Evolutionary conservation across 495 filamentous ascomycete genomes (phyloP), one percentile per base, ranked within the genome.

Genomic region (Aspergillus sparsus): DNA sequence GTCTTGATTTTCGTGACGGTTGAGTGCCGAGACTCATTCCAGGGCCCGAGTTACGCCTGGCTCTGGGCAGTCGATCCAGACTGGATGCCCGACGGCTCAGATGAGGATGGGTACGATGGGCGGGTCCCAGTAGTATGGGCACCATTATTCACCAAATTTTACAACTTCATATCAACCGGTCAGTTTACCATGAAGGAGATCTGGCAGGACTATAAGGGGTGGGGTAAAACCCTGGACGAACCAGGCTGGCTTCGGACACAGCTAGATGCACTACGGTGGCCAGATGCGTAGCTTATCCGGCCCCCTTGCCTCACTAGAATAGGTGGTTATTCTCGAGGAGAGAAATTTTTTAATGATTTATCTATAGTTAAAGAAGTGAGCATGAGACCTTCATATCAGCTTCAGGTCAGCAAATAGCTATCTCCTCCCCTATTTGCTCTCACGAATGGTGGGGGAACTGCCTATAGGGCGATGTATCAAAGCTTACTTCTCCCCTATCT

Each of bases 51-150:
- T 0, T 42, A 10, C 35, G 15, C 50, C 33, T 53, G 50, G 37
- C 52, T 44, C 6, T 54, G 52, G 52, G 52, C 35, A 32, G 12
- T 54, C 21, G 35, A 54, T 44, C 52, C 37, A 31, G 52, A 54
- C 35, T 54, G 52, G 52, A 13, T n/a, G n/a, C 35, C 42, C 18
- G 35, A 31, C 32, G 37, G 52, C 18, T 0, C 36, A 32, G 36
- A 53, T 12, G 50, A 53, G 34, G 50, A 18, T 16, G 50, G 50
- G 52, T 54, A 54, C 16, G 52, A 54, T 44, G 52, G 52, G 5
- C 12, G 18, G 18, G 36, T 42, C 9, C 52, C 52, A 15, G 52
- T 54, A 4, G 18, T 27, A 2, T 54, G 52, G 52, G 36, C 4
- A 5, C 7, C 37, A 1, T 54, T 35, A 35, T 54, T 41, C 39